phyloP scores from a whole-genome alignment of 345 rosid species.

The Brassica rapa region DNA sequence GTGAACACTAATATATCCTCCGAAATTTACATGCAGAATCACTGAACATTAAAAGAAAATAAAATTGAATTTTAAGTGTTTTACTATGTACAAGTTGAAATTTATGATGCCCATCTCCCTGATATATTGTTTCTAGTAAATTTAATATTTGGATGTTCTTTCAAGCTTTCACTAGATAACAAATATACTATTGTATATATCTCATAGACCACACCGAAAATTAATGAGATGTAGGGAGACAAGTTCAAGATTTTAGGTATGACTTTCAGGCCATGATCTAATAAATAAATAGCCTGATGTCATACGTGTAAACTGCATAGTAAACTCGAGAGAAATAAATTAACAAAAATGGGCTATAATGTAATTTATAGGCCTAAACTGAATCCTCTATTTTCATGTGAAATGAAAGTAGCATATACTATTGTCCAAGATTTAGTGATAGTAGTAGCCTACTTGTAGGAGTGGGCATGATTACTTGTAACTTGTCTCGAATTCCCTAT shows the following conservation, averaged over 20 bases:
- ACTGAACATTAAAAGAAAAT: neutral
- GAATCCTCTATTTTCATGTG: neutral
- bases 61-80: neutral
- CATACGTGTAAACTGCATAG: neutral
- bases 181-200: slow-evolving; percentile 1
- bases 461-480: too few relatives aligned
- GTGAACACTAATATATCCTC: slow-evolving; percentile 30
- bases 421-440: too few relatives aligned
- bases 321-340: neutral
- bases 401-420: neutral
- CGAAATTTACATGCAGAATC: slow-evolving; percentile 6
- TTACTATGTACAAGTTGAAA: neutral
- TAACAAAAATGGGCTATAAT: neutral
- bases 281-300: slow-evolving; percentile 23
- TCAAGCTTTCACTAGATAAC: neutral
- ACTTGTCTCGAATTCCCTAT: too few relatives aligned
- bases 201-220: slow-evolving; percentile 18
- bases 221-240: slow-evolving; percentile 35
- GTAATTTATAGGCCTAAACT: neutral
- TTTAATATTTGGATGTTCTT: neutral
- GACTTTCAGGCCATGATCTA: slow-evolving; percentile 24
- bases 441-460: too few relatives aligned
- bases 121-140: neutral
- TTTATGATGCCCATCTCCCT: neutral
- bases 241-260: slow-evolving; percentile 37